These are phyloP conservation scores for Arachnomyces sp. DNA, from an alignment of 2,329 filamentous ascomycete species.

Conservation along the genomic window DNA sequence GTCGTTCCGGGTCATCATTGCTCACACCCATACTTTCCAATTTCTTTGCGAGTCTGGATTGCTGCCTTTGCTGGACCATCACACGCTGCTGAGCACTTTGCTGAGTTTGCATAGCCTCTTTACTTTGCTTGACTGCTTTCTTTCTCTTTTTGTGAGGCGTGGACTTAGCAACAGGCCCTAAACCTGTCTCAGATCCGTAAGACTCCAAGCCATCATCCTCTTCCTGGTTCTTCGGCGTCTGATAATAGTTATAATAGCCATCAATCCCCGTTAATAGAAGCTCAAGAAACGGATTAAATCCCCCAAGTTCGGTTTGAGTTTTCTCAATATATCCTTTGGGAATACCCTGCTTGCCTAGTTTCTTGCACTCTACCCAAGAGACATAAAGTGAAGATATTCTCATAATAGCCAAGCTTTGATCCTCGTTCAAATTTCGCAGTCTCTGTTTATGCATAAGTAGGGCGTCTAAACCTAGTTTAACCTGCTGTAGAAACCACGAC, in stretches of 20 bases:
- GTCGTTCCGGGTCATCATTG: conserved; percentile 37
- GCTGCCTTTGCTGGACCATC: conserved; percentile 48
- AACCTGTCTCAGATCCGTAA: conserved; percentile 6
- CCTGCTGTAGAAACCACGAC: too few relatives aligned
- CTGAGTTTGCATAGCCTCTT: conserved; percentile 47
- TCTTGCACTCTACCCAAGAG: conserved; percentile 24
- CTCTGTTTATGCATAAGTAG: conserved; percentile 7
- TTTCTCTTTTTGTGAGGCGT: conserved; percentile 43
- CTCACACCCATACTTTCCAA: conserved; percentile 25
- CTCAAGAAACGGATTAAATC: conserved; percentile 24
- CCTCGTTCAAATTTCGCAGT: conserved; percentile 6
- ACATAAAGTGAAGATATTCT: conserved; percentile 24
- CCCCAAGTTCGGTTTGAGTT: conserved; percentile 16
- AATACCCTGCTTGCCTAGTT: conserved; percentile 15
- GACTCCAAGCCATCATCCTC: conserved; percentile 3
- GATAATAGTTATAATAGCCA: conserved; percentile 11
- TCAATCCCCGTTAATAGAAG: conserved; percentile 20
- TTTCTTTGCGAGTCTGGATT: conserved; percentile 24
- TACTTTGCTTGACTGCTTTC: conserved; percentile 41
- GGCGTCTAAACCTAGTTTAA: too few relatives aligned
- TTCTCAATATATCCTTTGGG: conserved; percentile 13
- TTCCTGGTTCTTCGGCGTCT: conserved; percentile 2
- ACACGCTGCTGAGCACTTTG: conserved; percentile 48
- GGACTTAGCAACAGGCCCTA: conserved; percentile 19
- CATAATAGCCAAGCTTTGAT: conserved; percentile 14